These are phyloP conservation scores for Lasiosphaeris hirsuta DNA, from an alignment of 495 filamentous ascomycete species.

Conservation along the genomic window DNA sequence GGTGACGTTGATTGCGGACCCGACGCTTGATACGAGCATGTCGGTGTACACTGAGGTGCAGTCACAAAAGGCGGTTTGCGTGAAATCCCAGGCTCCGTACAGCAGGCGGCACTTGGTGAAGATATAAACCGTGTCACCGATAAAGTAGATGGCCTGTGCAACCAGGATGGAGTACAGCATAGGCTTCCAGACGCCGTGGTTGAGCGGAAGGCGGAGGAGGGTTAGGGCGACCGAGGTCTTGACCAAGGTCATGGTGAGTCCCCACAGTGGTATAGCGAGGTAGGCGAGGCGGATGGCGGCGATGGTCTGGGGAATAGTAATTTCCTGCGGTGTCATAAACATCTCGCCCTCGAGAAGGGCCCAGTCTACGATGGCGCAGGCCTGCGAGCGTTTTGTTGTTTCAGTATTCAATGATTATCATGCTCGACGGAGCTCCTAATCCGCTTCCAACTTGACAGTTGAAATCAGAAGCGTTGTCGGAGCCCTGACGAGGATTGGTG, in stretches of 20 bases:
- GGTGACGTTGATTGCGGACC: conserved; percentile 17
- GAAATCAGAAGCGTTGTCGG: too few species aligned
- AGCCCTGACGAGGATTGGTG: neutral
- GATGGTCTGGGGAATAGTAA: neutral
- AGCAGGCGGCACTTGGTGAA: conserved; percentile 19
- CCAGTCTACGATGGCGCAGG: conserved; percentile 16
- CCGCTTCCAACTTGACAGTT: too few species aligned
- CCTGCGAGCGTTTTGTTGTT: neutral
- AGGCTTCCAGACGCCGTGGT: neutral
- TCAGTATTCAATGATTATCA: neutral
- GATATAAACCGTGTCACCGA: conserved; percentile 14
- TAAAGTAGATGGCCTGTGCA: conserved; percentile 10
- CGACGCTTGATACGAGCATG: conserved; percentile 12
- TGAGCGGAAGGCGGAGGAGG: conserved; percentile 16
- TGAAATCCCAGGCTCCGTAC: conserved; percentile 18
- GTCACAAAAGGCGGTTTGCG: neutral
- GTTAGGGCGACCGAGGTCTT: conserved; percentile 21
- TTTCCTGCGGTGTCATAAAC: neutral
- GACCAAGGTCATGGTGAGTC: conserved; percentile 19
- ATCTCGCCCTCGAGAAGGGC: conserved; percentile 7
- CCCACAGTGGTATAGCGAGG: conserved; percentile 20
- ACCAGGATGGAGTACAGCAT: conserved; percentile 10
- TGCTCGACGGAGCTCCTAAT: too few species aligned
- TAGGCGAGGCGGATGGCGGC: conserved; percentile 8
- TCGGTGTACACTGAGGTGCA: conserved; percentile 8